Conservation (phyloP, 352 stramenopile genomes). For the Globisporangium yorkense region DNA sequence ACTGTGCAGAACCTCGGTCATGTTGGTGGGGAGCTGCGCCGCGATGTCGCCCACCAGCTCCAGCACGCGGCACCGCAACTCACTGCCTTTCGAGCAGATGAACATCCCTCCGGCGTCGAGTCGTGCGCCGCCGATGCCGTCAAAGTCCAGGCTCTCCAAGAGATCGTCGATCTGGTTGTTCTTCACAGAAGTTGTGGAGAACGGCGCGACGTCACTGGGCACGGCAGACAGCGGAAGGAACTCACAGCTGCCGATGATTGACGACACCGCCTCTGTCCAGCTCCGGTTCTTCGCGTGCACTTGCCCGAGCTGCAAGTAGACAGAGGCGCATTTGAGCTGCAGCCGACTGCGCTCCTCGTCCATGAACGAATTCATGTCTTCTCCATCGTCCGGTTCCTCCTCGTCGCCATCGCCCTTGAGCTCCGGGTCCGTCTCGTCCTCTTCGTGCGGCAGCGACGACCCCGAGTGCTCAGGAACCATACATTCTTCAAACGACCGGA, state of each 20-base stretch:
- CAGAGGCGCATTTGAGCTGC: slow-evolving; percentile 70
- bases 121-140: slow-evolving; percentile 31
- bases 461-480: slow-evolving; percentile 25
- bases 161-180: slow-evolving; percentile 29
- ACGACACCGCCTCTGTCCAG: slow-evolving; percentile 32
- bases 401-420: slow-evolving; percentile 14
- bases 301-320: slow-evolving; percentile 52
- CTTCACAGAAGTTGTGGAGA: slow-evolving; percentile 17
- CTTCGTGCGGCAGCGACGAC: slow-evolving; percentile 23
- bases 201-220: slow-evolving; percentile 20
- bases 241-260: slow-evolving; percentile 40
- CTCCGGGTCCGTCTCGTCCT: slow-evolving; percentile 1
- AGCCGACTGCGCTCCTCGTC: slow-evolving; percentile 67
- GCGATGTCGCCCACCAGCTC: slow-evolving; percentile 68
- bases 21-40: slow-evolving; percentile 27
- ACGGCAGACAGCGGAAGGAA: slow-evolving; percentile 35
- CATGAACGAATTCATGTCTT: slow-evolving; percentile 58
- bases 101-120: slow-evolving; percentile 13
- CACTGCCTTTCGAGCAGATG: slow-evolving; percentile 37
- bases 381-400: slow-evolving; percentile 17
- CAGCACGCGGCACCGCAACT: slow-evolving; percentile 60
- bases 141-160: slow-evolving; percentile 59
- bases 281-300: slow-evolving; percentile 29
- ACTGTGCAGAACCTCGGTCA: slow-evolving; percentile 17
- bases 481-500: slow-evolving; percentile 66